Evolutionary conservation across 345 rosid species (phyloP), one percentile per base, ranked within the genome.

Genomic region (Lepidium aucheri): DNA sequence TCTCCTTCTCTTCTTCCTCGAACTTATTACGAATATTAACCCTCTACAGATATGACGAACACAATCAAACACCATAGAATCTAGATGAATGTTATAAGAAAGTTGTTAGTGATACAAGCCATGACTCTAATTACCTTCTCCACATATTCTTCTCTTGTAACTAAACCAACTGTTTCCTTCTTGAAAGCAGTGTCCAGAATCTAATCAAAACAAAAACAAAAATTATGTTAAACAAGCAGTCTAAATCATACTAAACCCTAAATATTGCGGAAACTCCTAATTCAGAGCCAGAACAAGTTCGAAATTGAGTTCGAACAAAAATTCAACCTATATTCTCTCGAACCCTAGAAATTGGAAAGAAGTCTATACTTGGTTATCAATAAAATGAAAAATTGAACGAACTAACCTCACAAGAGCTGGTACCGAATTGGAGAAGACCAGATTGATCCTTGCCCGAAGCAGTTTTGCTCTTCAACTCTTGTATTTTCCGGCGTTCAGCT

Each of bases 1-100:
- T 95, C 87, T 95, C 99, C 83, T 91, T 91, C 80, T 91, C 98
- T 75, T 95, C 99, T 77, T 95, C 97, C 66, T 95, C 99, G 15
- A 91, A 73, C 79, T 95, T 91, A 69, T 65, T 95, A 53, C 87
- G 93, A 56, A 95, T 95, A 74, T 84, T 95, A 68, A 91, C 97
- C 73, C 99, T 85, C 99, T 94, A 67, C 57, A 62, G 32, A 63
- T 35, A 38, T 42, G 0, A 26, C 1, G 2, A 14, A 38, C 64
- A 49, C 14, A 14, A 26, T 43, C 4, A 22, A 38, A 57, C 9
- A 63, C 20, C 57, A 69, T 11, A 28, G n/a, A n/a, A 55, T 38
- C 18, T 3, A 16, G 50, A 33, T 13, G 53, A 49, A 0, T 9
- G 24, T 36, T 33, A 38, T 9, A 13, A 14, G 41, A 28, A 12